phyloP scores from a whole-genome alignment of 306 rosid genomes.

The Carpinus fangiana region DNA sequence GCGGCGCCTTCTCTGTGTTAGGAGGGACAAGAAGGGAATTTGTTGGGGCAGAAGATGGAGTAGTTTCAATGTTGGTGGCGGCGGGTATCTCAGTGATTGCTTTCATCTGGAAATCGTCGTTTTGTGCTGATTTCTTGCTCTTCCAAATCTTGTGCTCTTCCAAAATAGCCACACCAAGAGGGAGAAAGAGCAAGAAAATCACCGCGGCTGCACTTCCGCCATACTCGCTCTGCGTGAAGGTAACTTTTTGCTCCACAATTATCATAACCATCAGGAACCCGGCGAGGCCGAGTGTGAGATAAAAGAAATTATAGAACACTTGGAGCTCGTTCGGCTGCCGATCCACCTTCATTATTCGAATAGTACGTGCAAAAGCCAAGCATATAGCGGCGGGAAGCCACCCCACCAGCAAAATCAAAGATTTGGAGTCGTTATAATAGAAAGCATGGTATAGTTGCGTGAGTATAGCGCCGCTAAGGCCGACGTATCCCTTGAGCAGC shows the following conservation, averaged over 20 bases:
- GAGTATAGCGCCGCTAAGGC: conserved; percentile 76
- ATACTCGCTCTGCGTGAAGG: conserved; percentile 49
- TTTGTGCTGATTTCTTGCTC: not conserved
- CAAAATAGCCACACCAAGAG: conserved; percentile 45
- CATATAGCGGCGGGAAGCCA: conserved; percentile 76
- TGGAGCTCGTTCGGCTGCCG: conserved; percentile 42
- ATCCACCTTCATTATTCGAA: conserved; percentile 47
- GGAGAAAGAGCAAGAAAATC: conserved; percentile 57
- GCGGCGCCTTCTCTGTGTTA: not conserved
- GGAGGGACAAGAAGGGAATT: not conserved
- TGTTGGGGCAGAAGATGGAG: not conserved
- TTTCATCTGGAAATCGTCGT: conserved; percentile 21
- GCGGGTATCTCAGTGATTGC: conserved; percentile 6
- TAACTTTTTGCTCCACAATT: conserved; percentile 36
- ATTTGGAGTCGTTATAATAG: conserved; percentile 47
- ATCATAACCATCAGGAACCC: conserved; percentile 62
- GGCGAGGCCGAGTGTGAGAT: conserved; percentile 56
- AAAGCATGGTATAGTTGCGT: conserved; percentile 64
- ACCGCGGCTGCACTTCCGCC: conserved; percentile 47
- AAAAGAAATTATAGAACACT: conserved; percentile 67
- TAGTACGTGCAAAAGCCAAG: conserved; percentile 46
- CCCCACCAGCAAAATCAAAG: conserved; percentile 57
- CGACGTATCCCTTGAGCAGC: conserved; percentile 60
- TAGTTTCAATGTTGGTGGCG: not conserved
- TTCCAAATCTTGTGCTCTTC: conserved; percentile 10